Base-by-base conservation (phyloP, 345 rosid genomes). In the Salix purpurea region DNA sequence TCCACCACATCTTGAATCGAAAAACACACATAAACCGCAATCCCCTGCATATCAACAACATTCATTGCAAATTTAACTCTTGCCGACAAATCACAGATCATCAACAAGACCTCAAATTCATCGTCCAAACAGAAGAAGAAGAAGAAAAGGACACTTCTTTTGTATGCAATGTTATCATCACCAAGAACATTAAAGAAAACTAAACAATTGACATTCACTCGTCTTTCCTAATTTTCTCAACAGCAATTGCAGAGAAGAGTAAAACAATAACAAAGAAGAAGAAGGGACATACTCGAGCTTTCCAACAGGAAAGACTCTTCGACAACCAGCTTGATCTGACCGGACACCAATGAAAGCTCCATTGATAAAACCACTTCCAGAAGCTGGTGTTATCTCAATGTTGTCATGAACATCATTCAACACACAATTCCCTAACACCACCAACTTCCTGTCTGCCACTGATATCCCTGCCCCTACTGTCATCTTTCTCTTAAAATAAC, bases 1-100 rank as follows among this genome's bases (percentile, higher is more conserved):
- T 90, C 94, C 94, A 90, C 94, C 94, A 90, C 78, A 90, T 50
- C 73, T 89, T 90, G 88, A 89, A 90, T 21, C 92, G 89, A 52
- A 90, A 90, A 78, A 85, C 79, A 65, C 90, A 86, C 94, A 86
- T 87, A 65, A 89, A 90, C 8, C 90, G 84, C 86, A 88, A 76
- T 46, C 94, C 94, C 84, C 91, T 90, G 83, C 70, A 84, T 13
- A 48, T 7, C 58, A 62, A 36, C 74, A 61, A 7, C 19, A 46
- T n/a, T 50, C 16, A 23, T 28, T 18, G 4, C 40, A 2, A 66
- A 58, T 58, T 24, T 50, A 54, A 58, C 26, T 16, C 32, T 56
- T 11, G 61, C 76, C 75, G 26, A 13, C n/a, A 54, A 36, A 40
- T 48, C 54, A 42, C 13, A 77, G 23, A 74, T 50, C 9, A 62